phyloP scores from a whole-genome alignment of 2,329 filamentous ascomycete species.

The Fusarium austroafricanum region DNA sequence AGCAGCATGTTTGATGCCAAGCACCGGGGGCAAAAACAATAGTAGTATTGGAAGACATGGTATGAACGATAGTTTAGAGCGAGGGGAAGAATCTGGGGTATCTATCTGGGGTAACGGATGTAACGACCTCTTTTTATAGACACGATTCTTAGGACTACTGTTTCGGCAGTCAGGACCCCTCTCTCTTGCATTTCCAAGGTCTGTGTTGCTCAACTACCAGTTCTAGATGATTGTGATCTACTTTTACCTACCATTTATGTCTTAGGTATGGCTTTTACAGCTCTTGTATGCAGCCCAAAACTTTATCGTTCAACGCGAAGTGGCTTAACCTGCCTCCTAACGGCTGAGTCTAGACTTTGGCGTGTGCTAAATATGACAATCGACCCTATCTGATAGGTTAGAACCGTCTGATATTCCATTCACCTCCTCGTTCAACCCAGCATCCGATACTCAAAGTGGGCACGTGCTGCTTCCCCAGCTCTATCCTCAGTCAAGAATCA shows the following conservation, averaged over 20 bases:
- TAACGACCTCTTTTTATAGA: neutral
- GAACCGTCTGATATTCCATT: neutral
- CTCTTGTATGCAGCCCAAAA: neutral
- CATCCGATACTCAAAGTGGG: neutral
- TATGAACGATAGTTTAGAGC: neutral
- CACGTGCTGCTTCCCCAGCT: neutral
- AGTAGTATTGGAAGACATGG: conserved; percentile 18
- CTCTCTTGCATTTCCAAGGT: neutral
- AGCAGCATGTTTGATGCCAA: conserved; percentile 52
- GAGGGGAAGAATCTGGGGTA: conserved; percentile 1
- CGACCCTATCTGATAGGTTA: neutral
- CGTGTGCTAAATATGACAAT: neutral
- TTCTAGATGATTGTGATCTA: neutral
- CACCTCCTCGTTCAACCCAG: neutral
- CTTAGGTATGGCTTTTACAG: neutral
- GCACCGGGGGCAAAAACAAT: conserved; percentile 56
- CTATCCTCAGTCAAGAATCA: neutral
- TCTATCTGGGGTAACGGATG: neutral
- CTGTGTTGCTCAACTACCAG: neutral
- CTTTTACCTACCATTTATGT: neutral
- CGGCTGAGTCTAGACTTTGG: neutral
- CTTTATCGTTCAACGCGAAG: neutral
- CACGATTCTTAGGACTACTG: neutral
- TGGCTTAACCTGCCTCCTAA: neutral
- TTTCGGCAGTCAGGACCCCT: neutral